Base-by-base conservation (phyloP, 805 yeast genomes). In the Torulaspora delbrueckii region DNA sequence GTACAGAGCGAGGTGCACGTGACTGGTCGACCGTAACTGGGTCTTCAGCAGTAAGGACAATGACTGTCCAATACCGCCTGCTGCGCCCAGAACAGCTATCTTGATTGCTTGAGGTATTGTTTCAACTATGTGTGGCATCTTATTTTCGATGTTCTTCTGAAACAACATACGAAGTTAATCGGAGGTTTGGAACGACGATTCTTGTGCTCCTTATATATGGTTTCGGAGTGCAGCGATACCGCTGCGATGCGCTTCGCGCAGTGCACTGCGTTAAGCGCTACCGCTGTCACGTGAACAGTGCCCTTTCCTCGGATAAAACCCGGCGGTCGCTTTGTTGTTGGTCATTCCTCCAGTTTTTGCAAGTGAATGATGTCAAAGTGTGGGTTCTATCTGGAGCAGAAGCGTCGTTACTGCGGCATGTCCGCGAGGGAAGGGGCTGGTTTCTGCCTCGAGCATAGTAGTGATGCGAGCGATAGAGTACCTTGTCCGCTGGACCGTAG, bases 61-160 rank as follows among this genome's bases (percentile, higher is more conserved):
- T 35, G 96, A 95, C 74, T 89, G 96, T 45, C 96, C 96, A 63
- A 88, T 88, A 50, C 96, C 96, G 58, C 96, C 96, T 44, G 91
- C 89, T 47, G 96, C 96, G 54, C 96, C 96, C 43, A 83, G 75
- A 49, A 88, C 89, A 46, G 95, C 77, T 43, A 86, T 95, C 74
- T 87, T 88, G 36, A 68, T 28, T 9, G 45, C 36, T 23, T 51
- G 43, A 9, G 46, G 41, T 18, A 39, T 23, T 31, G 12, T 14
- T 10, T 31, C 34, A 10, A 31, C 14, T 13, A 14, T 31, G 34
- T 31, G 34, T 14, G 34, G 34, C 34, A 31, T 31, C 22, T 31
- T 31, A 13, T 12, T 10, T 10, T 27, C 14, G 31, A 27, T 13
- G 31, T 26, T 10, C 12, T 8, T 26, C 6, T 26, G n/a, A 8